phyloP scores from a whole-genome alignment of 1,139 yeast genomes.

The Scheffersomyces titani region DNA sequence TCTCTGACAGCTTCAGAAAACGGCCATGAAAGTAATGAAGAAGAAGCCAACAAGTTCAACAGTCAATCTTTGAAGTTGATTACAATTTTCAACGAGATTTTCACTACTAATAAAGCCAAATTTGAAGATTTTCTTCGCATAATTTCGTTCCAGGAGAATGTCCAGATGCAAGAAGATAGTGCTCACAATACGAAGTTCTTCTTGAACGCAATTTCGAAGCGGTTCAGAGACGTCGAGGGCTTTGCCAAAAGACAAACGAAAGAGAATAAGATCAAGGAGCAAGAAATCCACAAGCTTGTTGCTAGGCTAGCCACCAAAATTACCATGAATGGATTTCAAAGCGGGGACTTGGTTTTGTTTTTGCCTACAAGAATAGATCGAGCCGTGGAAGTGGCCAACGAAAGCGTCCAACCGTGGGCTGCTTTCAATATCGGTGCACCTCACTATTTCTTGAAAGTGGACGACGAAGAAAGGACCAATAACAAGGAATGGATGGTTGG shows the following conservation, averaged over 20 bases:
- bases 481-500: slow-evolving; percentile 75
- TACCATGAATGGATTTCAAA: slow-evolving; percentile 63
- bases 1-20: slow-evolving; percentile 6
- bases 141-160: slow-evolving; percentile 42
- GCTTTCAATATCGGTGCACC: slow-evolving; percentile 84
- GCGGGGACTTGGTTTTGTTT: slow-evolving; percentile 78
- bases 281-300: slow-evolving; percentile 38
- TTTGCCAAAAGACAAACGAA: slow-evolving; percentile 83
- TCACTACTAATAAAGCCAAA: slow-evolving; percentile 18
- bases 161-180: slow-evolving; percentile 24
- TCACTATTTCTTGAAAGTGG: slow-evolving; percentile 62
- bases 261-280: slow-evolving; percentile 60
- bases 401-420: slow-evolving; percentile 69
- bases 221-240: slow-evolving; percentile 90
- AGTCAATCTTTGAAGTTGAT: slow-evolving; percentile 22
- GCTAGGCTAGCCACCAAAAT: slow-evolving; percentile 51
- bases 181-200: slow-evolving; percentile 38
- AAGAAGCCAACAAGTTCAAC: slow-evolving; percentile 12
- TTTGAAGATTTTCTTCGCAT: slow-evolving; percentile 26
- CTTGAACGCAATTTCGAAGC: slow-evolving; percentile 64
- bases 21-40: slow-evolving; percentile 6
- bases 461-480: slow-evolving; percentile 17
- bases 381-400: slow-evolving; percentile 12
- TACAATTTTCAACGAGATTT: slow-evolving; percentile 17
- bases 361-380: slow-evolving; percentile 67